A percentile compares a stretch with the other conserved stretches of the same genome.
Conservation (phyloP, 306 rosid genomes). For the Fragaria ananassa region DNA sequence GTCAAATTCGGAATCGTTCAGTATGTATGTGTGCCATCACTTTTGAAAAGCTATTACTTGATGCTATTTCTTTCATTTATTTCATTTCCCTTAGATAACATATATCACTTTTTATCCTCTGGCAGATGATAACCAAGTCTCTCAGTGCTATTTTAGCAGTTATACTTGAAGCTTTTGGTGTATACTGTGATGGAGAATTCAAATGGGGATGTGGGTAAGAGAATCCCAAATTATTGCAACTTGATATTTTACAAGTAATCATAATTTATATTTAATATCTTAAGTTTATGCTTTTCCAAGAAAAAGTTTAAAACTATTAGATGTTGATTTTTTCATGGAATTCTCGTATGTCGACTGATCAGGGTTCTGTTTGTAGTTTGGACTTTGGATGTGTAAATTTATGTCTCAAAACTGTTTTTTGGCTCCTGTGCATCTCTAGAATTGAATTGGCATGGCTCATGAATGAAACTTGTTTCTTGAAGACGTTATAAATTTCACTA, state of each 20-base stretch:
- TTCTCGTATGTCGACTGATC: neutral
- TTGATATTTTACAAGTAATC: slow-evolving; percentile 2
- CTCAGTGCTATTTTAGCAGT: slow-evolving; percentile 76
- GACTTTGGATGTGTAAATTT: neutral
- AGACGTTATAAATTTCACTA: neutral
- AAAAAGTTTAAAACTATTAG: neutral
- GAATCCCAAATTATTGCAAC: slow-evolving; percentile 3
- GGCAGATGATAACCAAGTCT: slow-evolving; percentile 92
- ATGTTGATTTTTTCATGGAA: neutral
- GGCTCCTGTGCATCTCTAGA: neutral
- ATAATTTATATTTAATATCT: neutral
- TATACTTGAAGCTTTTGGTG: slow-evolving; percentile 82
- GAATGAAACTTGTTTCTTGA: neutral
- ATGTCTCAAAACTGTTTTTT: neutral
- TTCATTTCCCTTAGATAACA: slow-evolving; percentile 16
- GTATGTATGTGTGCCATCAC: slow-evolving; percentile 71
- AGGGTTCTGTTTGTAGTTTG: neutral
- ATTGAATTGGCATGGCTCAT: neutral
- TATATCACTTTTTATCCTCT: slow-evolving; percentile 24
- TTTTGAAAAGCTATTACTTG: neutral
- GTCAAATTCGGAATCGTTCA: slow-evolving; percentile 94
- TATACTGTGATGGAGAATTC: slow-evolving; percentile 96
- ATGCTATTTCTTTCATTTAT: slow-evolving; percentile 9
- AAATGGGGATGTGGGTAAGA: slow-evolving; percentile 90
- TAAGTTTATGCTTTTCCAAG: neutral